Evolutionary conservation across 805 yeast genomes (phyloP).

Genomic region (Debaryomyces hansenii): DNA sequence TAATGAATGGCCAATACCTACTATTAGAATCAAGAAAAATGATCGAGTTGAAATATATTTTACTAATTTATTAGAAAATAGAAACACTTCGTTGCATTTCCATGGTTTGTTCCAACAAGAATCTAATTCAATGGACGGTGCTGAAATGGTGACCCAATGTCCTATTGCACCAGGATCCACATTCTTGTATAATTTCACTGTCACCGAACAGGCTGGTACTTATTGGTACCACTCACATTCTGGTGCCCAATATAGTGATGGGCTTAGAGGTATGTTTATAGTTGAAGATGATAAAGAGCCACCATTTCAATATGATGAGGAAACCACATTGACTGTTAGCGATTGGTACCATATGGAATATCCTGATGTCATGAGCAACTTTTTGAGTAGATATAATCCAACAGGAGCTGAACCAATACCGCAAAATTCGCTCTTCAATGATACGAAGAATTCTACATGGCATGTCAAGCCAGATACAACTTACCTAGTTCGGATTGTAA

Average conservation of each 20-base stretch:
- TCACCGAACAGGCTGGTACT: slow-evolving; percentile 35
- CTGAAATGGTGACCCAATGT: slow-evolving; percentile 47
- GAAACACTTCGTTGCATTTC: slow-evolving; percentile 43
- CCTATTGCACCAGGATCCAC: slow-evolving; percentile 42
- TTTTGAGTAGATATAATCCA: slow-evolving; percentile 79
- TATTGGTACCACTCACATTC: slow-evolving; percentile 80
- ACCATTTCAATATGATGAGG: slow-evolving; percentile 64
- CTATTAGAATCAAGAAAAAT: slow-evolving; percentile 33
- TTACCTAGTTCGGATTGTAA: slow-evolving; percentile 75
- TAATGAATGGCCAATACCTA: slow-evolving; percentile 45
- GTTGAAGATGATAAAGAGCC: slow-evolving; percentile 44
- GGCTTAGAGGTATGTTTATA: slow-evolving; percentile 67
- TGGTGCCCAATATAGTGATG: slow-evolving; percentile 78
- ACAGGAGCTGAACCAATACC: slow-evolving; percentile 99
- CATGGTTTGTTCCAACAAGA: slow-evolving; percentile 45
- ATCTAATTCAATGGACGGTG: slow-evolving; percentile 45
- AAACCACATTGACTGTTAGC: slow-evolving; percentile 60
- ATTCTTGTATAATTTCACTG: slow-evolving; percentile 40
- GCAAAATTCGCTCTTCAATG: slow-evolving; percentile 73
- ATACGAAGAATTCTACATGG: slow-evolving; percentile 77
- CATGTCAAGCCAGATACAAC: slow-evolving; percentile 81
- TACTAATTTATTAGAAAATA: slow-evolving; percentile 31
- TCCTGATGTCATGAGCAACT: slow-evolving; percentile 49
- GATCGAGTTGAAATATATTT: slow-evolving; percentile 43
- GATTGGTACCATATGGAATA: slow-evolving; percentile 87